Base-by-base conservation (phyloP, 805 yeast genomes). In the Ogataea dorogensis region DNA sequence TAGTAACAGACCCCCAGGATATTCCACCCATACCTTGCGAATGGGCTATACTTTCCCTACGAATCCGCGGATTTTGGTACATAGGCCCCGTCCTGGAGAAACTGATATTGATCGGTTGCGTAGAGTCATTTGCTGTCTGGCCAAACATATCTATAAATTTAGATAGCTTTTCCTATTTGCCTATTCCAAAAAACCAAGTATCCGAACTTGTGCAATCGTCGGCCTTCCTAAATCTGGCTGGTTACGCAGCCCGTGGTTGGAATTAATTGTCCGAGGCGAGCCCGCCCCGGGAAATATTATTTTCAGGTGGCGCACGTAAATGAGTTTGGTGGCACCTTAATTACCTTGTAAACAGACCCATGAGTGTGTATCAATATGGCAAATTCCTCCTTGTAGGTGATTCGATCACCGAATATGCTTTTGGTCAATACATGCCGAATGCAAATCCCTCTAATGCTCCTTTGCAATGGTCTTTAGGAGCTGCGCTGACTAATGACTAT, bases 1-100 rank as follows among this genome's bases (percentile, higher is more conserved):
- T 88, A 17, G 95, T 83, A 39, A 89, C 78, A 3, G 95, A 88
- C 15, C 98, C 98, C 96, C 97, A 91, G 7, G 95, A 82, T 21
- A 91, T 85, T 30, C 98, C 98, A 28, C 98, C 98, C 81, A 93
- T 86, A 8, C 98, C 98, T 58, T 87, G 96, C 2, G 96, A 83
- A 59, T 91, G 98, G 19, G 97, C 96, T 40, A 93, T 79, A 40
- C 89, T 79, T 53, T 91, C 98, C 46, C 97, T 71, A 55, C 95
- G 76, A 45, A 88, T 75, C 45, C 79, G 61, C n/a, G 68, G 64
- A 40, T 59, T 59, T 28, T 61, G 64, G 52, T 72, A 44, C 52
- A 70, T 50, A 45, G 67, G 59, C 27, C 59, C 60, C 13, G 54
- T 48, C 31, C 67, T 49, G 33, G 61, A 58, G 27, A 62, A 61